phyloP scores from a whole-genome alignment of 371 early-diverging fungal genomes.

The Apophysomyces sp. region DNA sequence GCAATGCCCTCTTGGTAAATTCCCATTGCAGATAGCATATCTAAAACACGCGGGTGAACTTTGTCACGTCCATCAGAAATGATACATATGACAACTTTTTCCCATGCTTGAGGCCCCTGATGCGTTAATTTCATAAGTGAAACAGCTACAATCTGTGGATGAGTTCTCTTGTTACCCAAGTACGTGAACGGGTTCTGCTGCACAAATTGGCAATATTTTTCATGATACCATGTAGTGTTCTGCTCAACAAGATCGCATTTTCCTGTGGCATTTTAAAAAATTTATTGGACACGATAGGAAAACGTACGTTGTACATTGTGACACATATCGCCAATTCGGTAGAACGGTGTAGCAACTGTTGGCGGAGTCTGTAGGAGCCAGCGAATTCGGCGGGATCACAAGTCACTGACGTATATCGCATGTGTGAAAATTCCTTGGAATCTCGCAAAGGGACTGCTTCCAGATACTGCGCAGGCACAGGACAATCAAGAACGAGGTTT shows the following conservation, averaged over 20 bases:
- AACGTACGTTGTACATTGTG: constrained; percentile 86
- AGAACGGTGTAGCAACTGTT: constrained; percentile 61
- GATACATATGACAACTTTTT: constrained; percentile 87
- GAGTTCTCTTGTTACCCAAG: constrained; percentile 33
- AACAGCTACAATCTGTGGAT: neutral
- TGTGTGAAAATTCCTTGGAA: constrained; percentile 64
- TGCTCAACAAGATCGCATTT: constrained; percentile 82
- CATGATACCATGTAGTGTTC: constrained; percentile 83
- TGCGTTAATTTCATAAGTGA: constrained; percentile 5
- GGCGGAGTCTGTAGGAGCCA: constrained; percentile 81
- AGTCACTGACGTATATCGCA: constrained; percentile 80
- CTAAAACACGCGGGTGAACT: constrained; percentile 75
- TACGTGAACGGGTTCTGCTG: constrained; percentile 62
- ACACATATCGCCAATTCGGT: constrained; percentile 88
- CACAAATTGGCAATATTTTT: constrained; percentile 88
- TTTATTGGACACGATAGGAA: neutral
- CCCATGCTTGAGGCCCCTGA: constrained; percentile 89
- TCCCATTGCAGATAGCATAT: constrained; percentile 84
- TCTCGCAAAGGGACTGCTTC: constrained; percentile 52
- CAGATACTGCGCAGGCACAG: constrained; percentile 64
- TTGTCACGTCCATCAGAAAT: constrained; percentile 79
- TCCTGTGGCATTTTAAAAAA: too few relatives aligned
- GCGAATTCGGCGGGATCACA: constrained; percentile 79
- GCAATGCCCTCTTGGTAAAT: constrained; percentile 90
- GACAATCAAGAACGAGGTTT: constrained; percentile 73